Percentiles rank a stretch among this genome's conserved stretches.
These are phyloP conservation scores for Hyaloscypha hepaticicola DNA, from an alignment of 495 filamentous ascomycete genomes.

Conservation along the genomic window DNA sequence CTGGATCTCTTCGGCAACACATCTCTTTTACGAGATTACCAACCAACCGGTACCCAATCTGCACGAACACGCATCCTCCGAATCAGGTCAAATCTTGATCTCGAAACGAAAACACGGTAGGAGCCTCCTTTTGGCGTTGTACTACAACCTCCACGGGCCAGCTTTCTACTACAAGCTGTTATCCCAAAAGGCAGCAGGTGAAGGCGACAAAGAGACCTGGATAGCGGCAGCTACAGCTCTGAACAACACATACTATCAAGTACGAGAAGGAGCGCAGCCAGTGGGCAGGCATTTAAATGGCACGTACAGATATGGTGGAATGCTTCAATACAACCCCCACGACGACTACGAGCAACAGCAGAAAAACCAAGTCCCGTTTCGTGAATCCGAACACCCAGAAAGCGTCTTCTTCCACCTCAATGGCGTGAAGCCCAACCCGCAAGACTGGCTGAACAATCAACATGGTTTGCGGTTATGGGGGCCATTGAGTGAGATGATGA, in stretches of 20 bases:
- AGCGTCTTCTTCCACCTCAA: too few species aligned
- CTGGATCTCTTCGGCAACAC: constrained; percentile 52
- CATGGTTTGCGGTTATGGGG: too few species aligned
- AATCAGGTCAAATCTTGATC: constrained; percentile 56
- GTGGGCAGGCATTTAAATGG: constrained; percentile 28
- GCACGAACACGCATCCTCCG: constrained; percentile 36
- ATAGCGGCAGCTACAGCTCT: constrained; percentile 52
- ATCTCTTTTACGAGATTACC: constrained; percentile 55
- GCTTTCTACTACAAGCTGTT: constrained; percentile 58
- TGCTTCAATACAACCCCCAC: constrained; percentile 48
- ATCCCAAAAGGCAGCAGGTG: constrained; percentile 51
- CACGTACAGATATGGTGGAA: constrained; percentile 34
- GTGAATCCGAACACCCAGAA: too few species aligned
- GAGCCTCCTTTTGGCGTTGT: constrained; percentile 54
- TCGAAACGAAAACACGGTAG: constrained; percentile 51
- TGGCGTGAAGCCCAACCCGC: too few species aligned
- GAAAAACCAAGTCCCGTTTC: too few species aligned
- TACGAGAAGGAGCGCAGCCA: constrained; percentile 44
- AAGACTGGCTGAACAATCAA: too few species aligned
- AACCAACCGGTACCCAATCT: constrained; percentile 43
- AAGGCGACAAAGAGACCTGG: constrained; percentile 67
- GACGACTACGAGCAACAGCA: too few species aligned
- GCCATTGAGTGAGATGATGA: too few species aligned
- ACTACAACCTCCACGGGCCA: constrained; percentile 65
- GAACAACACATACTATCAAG: constrained; percentile 48